A percentile compares a stretch with the other conserved stretches of the same genome.
Conservation (phyloP, 2,329 filamentous ascomycete genomes). For the Trichoderma cornu-damae region DNA sequence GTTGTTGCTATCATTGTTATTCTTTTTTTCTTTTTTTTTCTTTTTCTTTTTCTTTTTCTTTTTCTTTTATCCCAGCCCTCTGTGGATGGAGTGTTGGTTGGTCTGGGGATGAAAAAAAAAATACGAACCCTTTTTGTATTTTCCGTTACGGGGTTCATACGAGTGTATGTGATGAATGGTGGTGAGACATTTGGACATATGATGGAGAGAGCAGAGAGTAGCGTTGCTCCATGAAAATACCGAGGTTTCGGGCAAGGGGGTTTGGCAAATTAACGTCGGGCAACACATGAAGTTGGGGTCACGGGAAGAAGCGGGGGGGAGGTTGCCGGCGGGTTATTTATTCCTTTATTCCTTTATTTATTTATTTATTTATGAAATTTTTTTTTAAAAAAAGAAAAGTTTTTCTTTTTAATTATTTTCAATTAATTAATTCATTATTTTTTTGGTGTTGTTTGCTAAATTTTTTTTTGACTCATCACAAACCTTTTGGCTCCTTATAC, state of each 20-base stretch:
- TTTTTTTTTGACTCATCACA: constrained; percentile 1
- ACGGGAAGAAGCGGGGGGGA: not conserved
- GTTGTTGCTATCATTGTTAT: too few species aligned
- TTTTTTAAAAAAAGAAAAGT: too few species aligned
- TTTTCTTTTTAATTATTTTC: too few species aligned
- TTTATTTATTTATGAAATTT: too few species aligned
- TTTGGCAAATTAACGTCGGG: constrained; percentile 7
- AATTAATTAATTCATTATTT: too few species aligned
- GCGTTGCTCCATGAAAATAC: not conserved
- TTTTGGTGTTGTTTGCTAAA: not conserved
- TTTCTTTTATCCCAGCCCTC: too few species aligned
- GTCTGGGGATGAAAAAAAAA: too few species aligned
- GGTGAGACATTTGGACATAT: constrained; percentile 7
- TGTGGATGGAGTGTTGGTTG: too few species aligned
- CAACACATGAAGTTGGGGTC: constrained; percentile 2
- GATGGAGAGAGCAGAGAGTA: too few species aligned
- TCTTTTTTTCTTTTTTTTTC: too few species aligned
- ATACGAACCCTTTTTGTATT: not conserved
- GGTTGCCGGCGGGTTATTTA: not conserved
- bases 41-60: too few species aligned
- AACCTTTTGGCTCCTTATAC: not conserved
- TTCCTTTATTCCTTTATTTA: not conserved
- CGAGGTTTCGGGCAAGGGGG: not conserved
- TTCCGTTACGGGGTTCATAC: not conserved
- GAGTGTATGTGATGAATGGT: not conserved